A percentile compares a stretch with the other conserved stretches of the same genome.
Evolutionary conservation across 1,284 basidiomycete genomes (phyloP).

Genomic region (Macrocystidia cucumis): DNA sequence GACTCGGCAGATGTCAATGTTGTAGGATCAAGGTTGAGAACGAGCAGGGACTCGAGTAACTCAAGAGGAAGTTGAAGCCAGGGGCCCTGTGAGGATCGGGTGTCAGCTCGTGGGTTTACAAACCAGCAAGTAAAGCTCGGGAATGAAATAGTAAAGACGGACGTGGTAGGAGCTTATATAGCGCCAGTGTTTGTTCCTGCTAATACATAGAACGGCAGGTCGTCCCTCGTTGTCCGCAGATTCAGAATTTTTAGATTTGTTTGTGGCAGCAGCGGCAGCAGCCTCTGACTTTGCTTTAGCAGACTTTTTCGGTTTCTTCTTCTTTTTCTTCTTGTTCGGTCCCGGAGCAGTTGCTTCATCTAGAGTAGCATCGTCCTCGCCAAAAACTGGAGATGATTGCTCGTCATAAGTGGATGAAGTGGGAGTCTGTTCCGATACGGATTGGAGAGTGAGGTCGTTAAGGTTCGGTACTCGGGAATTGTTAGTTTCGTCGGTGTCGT

Average conservation of each 20-base stretch:
- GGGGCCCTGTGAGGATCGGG: slow-evolving; percentile 48
- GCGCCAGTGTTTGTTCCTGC: slow-evolving; percentile 81
- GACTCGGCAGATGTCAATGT: slow-evolving; percentile 44
- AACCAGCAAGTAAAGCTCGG: too few relatives aligned
- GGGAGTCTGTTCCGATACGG: too few relatives aligned
- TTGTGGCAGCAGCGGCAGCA: slow-evolving; percentile 15
- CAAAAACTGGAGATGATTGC: too few relatives aligned
- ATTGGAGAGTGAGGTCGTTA: too few relatives aligned
- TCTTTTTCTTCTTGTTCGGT: slow-evolving; percentile 64
- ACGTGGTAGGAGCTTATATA: slow-evolving; percentile 86
- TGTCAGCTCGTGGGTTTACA: slow-evolving; percentile 2
- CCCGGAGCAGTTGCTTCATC: slow-evolving; percentile 10
- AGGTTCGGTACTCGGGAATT: too few relatives aligned
- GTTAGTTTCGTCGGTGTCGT: too few relatives aligned
- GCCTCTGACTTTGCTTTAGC: slow-evolving; percentile 38
- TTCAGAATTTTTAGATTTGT: slow-evolving; percentile 14
- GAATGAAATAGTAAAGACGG: slow-evolving; percentile 28
- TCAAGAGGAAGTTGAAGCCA: slow-evolving; percentile 84
- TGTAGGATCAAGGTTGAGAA: slow-evolving; percentile 66
- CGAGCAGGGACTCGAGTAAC: slow-evolving; percentile 69
- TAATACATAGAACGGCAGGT: slow-evolving; percentile 66
- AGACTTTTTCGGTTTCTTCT: slow-evolving; percentile 57
- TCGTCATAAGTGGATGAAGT: too few relatives aligned
- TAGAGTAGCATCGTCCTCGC: too few relatives aligned
- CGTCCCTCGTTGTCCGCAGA: slow-evolving; percentile 24